These are phyloP conservation scores for Leccinum olivaceopallidum DNA, from an alignment of 768 basidiomycete species.

Conservation along the genomic window DNA sequence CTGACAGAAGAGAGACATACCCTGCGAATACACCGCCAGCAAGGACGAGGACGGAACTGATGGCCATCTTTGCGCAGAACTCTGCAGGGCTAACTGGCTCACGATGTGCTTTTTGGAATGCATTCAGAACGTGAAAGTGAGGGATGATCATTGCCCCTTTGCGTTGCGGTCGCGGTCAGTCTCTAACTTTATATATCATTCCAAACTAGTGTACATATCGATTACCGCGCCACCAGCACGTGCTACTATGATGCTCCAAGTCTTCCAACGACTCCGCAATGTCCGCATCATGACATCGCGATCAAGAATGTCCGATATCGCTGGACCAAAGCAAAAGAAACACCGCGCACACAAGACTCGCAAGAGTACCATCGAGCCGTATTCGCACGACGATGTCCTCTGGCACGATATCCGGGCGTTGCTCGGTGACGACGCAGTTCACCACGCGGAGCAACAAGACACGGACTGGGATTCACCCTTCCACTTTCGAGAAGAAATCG, in stretches of 20 bases:
- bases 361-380: constrained; percentile 44
- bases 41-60: constrained; percentile 72
- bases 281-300: constrained; percentile 8
- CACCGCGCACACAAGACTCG: constrained; percentile 24
- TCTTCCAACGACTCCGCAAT: neutral
- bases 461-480: constrained; percentile 62
- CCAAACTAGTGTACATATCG: neutral
- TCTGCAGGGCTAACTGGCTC: constrained; percentile 52
- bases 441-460: constrained; percentile 47
- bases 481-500: constrained; percentile 57
- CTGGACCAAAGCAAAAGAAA: constrained; percentile 32
- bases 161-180: neutral
- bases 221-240: neutral
- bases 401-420: constrained; percentile 68
- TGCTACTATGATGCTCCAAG: neutral
- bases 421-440: constrained; percentile 60
- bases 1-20: constrained; percentile 34
- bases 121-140: neutral
- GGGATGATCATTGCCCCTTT: neutral
- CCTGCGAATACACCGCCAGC: constrained; percentile 92
- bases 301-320: neutral
- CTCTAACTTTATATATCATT: neutral
- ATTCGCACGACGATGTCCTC: constrained; percentile 73
- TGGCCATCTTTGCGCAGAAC: constrained; percentile 72
- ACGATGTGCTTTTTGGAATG: constrained; percentile 9